Evolutionary conservation across 2,329 filamentous ascomycete species (phyloP), one percentile per base, ranked within the genome.

Genomic region (Talaromyces funiculosus): DNA sequence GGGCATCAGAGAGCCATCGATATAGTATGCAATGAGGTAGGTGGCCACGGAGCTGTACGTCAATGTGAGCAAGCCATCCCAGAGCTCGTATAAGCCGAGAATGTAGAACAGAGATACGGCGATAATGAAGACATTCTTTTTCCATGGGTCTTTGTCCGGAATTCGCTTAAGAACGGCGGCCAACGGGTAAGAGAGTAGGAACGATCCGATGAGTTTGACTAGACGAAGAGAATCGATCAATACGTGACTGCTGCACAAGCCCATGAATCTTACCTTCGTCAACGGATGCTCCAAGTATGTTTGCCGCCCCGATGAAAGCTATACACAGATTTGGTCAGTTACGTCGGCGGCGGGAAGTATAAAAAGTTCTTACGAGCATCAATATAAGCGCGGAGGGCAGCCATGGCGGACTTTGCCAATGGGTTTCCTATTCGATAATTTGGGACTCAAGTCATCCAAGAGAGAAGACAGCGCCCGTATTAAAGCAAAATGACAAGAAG

Each of bases 141-240:
- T 84, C 68, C 86, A 86, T 59, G 93, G 93, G 57, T 88, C 86
- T 53, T 84, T 78, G 77, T 99, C 94, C 33, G 94, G 93, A 20
- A 99, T 83, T 57, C 94, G 85, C 76, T 99, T 99, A 8, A 99
- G 82, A 26, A 96, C 74, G 24, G 84, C 94, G 53, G 94, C 91
- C 59, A 99, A 82, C 2, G 94, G 94, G 71, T 96, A 99, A 10
- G 94, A 97, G 40, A 96, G 76, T 53, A 99, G 81, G 74, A 97
- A 96, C 6, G 90, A 91, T 72, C 87, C 87, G 68, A 97, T 88
- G 67, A 97, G 88, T 75, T 99, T 99, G 67, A 99, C 92, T 97
- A 67, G 61, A 53, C n/a, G 42, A 31, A 42, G 31, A 8, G 26
- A 3, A 51, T 20, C n/a, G 47, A 33, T 51, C 47, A 51, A 29